phyloP scores from a whole-genome alignment of 768 basidiomycete genomes.

The Tulasnella sp. region DNA sequence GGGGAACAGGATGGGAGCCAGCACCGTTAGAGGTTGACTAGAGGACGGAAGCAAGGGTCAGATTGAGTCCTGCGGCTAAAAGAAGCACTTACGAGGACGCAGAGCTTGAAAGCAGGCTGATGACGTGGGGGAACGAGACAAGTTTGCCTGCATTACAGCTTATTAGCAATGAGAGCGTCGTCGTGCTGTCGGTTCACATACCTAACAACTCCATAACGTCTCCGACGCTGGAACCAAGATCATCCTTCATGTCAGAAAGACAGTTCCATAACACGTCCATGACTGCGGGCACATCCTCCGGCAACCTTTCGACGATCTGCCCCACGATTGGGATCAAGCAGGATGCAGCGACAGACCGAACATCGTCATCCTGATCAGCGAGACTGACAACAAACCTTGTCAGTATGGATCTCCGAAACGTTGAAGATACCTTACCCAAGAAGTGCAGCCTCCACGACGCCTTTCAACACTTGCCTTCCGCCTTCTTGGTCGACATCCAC shows the following conservation, averaged over 20 bases:
- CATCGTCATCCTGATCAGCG: slow-evolving; percentile 89
- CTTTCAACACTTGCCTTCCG: slow-evolving; percentile 61
- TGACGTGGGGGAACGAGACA: slow-evolving; percentile 73
- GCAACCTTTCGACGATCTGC: slow-evolving; percentile 71
- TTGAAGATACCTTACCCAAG: slow-evolving; percentile 61
- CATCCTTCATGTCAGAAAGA: slow-evolving; percentile 89
- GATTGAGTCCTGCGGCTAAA: neutral
- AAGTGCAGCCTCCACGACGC: slow-evolving; percentile 85
- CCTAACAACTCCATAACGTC: slow-evolving; percentile 97
- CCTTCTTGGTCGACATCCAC: slow-evolving; percentile 50
- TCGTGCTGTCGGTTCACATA: slow-evolving; percentile 36
- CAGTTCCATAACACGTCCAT: slow-evolving; percentile 88
- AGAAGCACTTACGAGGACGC: slow-evolving; percentile 60
- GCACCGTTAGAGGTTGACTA: slow-evolving; percentile 74
- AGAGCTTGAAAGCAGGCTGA: slow-evolving; percentile 65
- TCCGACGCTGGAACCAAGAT: slow-evolving; percentile 92
- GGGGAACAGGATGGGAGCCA: slow-evolving; percentile 86
- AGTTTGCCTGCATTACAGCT: slow-evolving; percentile 55
- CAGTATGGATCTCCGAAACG: neutral
- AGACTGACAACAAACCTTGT: slow-evolving; percentile 49
- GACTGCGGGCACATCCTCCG: slow-evolving; percentile 66
- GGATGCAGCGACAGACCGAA: slow-evolving; percentile 89
- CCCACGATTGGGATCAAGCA: slow-evolving; percentile 85
- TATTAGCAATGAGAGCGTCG: neutral
- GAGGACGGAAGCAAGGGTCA: slow-evolving; percentile 24